A percentile compares a stretch with the other conserved stretches of the same genome.
phyloP scores from a whole-genome alignment of 2,329 filamentous ascomycete genomes.

The Aspergillus intermedius region DNA sequence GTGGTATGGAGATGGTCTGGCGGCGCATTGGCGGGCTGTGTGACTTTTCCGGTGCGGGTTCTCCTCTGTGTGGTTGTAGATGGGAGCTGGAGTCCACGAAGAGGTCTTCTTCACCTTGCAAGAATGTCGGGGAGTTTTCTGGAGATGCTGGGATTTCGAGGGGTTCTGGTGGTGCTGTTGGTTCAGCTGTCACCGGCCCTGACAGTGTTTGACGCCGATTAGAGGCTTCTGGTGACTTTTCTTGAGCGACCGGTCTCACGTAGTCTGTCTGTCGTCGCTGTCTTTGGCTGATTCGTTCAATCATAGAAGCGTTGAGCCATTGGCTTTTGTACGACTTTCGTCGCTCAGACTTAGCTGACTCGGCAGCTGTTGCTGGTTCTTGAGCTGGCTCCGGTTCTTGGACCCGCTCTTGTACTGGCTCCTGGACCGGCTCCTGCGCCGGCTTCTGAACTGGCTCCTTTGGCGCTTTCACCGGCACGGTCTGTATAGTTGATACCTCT shows the following conservation, averaged over 20 bases:
- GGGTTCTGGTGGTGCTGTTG: background rate
- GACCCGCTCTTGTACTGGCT: background rate
- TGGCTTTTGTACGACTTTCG: slow-evolving; percentile 14
- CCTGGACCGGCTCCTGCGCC: background rate
- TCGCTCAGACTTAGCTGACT: background rate
- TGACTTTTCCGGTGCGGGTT: background rate
- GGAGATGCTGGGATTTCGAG: slow-evolving; percentile 7
- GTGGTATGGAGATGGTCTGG: background rate
- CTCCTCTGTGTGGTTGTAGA: background rate
- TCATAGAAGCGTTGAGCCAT: slow-evolving; percentile 7
- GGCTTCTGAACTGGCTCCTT: background rate
- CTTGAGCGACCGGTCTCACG: background rate
- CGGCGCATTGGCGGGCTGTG: background rate
- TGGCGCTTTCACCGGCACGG: background rate
- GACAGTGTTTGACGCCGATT: background rate
- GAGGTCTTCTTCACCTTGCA: background rate
- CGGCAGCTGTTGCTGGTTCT: slow-evolving; percentile 12
- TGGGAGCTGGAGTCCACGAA: background rate
- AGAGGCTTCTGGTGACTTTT: background rate
- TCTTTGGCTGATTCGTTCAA: slow-evolving; percentile 11
- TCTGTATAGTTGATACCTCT: too few relatives aligned
- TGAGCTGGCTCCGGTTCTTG: background rate
- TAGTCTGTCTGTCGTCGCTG: slow-evolving; percentile 10
- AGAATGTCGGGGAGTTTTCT: slow-evolving; percentile 5
- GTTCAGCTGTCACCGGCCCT: background rate